These are phyloP conservation scores for Comarum palustre DNA, from an alignment of 306 rosid genomes.

Conservation along the genomic window DNA sequence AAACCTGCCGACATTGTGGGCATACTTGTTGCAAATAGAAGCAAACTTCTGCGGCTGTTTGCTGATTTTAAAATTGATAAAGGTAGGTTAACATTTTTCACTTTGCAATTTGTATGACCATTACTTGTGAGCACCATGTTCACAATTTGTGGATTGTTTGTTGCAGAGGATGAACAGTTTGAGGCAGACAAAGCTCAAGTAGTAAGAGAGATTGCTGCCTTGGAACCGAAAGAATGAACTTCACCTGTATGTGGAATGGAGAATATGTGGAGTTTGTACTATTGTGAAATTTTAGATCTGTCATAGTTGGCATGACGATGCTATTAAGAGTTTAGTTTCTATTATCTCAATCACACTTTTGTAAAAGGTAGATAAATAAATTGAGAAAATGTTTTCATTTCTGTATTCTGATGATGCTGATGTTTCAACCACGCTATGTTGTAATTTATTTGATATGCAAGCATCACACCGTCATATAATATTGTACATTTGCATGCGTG, in stretches of 20 bases:
- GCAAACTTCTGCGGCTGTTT: conserved; percentile 86
- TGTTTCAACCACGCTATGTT: background rate
- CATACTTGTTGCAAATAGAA: conserved; percentile 78
- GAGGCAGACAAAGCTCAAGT: conserved; percentile 98
- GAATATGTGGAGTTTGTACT: conserved; percentile 22
- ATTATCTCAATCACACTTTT: conserved; percentile 33
- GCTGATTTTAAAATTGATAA: conserved; percentile 87
- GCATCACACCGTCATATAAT: background rate
- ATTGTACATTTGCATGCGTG: background rate
- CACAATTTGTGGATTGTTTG: conserved; percentile 19
- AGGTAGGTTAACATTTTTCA: conserved; percentile 39
- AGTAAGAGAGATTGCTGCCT: conserved; percentile 82
- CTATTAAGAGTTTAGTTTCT: conserved; percentile 19
- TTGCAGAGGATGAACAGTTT: conserved; percentile 87
- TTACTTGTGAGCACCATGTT: conserved; percentile 21
- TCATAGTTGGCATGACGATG: conserved; percentile 26
- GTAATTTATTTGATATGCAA: conserved; percentile 1
- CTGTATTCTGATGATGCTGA: conserved; percentile 21
- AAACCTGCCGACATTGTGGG: conserved; percentile 78
- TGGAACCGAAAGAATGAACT: conserved; percentile 44
- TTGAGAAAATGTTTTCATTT: conserved; percentile 32
- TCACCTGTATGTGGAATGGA: conserved; percentile 8
- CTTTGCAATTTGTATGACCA: conserved; percentile 1
- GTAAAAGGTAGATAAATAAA: conserved; percentile 72
- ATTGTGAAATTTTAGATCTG: conserved; percentile 37